Conservation (phyloP, 31 red algal species). For the Asparagopsis taxiformis region DNA sequence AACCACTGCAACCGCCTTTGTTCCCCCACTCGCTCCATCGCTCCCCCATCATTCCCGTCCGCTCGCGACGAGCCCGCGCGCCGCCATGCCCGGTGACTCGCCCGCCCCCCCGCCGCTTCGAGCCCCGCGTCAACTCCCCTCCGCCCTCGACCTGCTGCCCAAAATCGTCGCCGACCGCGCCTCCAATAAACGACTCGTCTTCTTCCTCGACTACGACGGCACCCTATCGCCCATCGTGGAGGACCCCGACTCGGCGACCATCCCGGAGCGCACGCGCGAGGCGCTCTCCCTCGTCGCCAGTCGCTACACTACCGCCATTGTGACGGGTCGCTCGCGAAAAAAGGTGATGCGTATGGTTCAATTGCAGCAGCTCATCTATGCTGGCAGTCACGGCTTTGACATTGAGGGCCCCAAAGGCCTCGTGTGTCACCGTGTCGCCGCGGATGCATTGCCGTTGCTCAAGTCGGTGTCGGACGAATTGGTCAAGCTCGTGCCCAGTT, state of each 20-base stretch:
- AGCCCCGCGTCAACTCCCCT: not conserved
- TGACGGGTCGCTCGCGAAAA: conserved; percentile 61
- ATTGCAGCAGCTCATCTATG: conserved; percentile 67
- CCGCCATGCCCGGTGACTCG: too few relatives aligned
- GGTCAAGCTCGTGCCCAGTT: not conserved
- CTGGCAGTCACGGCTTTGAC: conserved; percentile 88
- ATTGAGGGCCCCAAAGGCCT: conserved; percentile 60
- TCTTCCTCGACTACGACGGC: conserved; percentile 89
- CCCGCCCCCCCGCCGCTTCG: too few relatives aligned
- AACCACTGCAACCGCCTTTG: too few relatives aligned
- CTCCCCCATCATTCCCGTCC: too few relatives aligned
- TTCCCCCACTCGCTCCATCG: too few relatives aligned
- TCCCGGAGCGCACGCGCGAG: conserved; percentile 41
- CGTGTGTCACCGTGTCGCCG: conserved; percentile 47
- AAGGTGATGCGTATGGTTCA: conserved; percentile 73
- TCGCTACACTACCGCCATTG: conserved; percentile 71
- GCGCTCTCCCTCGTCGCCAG: conserved; percentile 32
- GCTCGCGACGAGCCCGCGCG: too few relatives aligned
- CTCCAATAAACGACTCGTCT: conserved; percentile 37
- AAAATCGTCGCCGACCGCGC: not conserved
- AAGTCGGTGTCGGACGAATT: conserved; percentile 27
- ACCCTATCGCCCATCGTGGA: conserved; percentile 85
- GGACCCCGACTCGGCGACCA: conserved; percentile 66
- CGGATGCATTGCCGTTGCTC: conserved; percentile 48
- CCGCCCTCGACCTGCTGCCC: conserved; percentile 2